phyloP scores from a whole-genome alignment of 2,329 filamentous ascomycete genomes.

The Aschersonia sp. region DNA sequence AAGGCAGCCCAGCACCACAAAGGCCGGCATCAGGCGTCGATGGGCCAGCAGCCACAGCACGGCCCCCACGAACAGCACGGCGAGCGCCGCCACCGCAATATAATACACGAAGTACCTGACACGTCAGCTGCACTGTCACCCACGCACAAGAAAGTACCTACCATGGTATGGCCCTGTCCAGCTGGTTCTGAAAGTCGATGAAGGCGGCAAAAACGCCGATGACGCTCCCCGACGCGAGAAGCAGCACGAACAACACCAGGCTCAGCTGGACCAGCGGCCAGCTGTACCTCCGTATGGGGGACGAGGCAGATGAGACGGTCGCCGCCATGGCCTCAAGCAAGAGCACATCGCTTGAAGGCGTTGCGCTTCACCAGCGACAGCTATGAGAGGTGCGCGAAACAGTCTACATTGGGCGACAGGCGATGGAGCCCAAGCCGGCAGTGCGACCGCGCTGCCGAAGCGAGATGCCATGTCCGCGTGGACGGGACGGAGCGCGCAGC shows the following conservation, averaged over 20 bases:
- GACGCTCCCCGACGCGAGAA: constrained; percentile 41
- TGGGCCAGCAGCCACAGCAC: constrained; percentile 49
- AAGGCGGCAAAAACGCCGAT: constrained; percentile 49
- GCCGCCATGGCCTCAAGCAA: constrained; percentile 28
- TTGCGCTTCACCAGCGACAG: constrained; percentile 1
- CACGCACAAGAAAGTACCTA: constrained; percentile 11
- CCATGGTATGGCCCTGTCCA: constrained; percentile 45
- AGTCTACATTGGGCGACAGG: too few species aligned
- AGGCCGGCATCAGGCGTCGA: constrained; percentile 44
- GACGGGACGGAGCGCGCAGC: too few species aligned
- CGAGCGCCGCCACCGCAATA: constrained; percentile 43
- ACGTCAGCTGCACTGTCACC: not conserved
- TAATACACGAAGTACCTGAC: constrained; percentile 54
- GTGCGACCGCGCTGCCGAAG: too few species aligned
- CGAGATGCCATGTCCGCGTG: too few species aligned
- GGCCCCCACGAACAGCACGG: constrained; percentile 50
- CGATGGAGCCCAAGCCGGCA: too few species aligned
- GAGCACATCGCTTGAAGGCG: constrained; percentile 10
- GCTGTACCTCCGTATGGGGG: constrained; percentile 43
- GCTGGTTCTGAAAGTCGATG: constrained; percentile 40
- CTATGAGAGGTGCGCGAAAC: not conserved
- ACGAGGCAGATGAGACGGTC: constrained; percentile 16
- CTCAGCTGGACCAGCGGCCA: constrained; percentile 56
- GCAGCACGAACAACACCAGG: constrained; percentile 53
- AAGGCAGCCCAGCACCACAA: constrained; percentile 50